Percentiles rank a stretch among this genome's conserved stretches.
phyloP scores from a whole-genome alignment of 257 asterid species.

The Verbascum thapsus region DNA sequence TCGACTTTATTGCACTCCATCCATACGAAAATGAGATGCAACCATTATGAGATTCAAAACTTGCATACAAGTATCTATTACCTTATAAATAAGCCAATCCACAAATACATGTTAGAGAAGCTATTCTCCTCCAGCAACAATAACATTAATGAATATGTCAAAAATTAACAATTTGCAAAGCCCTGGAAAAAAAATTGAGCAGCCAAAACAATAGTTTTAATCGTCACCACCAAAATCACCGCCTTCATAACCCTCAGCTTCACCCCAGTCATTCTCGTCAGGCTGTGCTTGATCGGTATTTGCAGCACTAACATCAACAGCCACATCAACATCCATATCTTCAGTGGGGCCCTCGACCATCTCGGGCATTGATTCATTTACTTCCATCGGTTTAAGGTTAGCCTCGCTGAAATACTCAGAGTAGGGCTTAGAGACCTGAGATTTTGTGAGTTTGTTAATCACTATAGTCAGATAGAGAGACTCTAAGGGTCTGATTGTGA shows the following conservation, averaged over 20 bases:
- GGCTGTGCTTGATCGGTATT: constrained; percentile 39
- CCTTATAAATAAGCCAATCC: too few relatives aligned
- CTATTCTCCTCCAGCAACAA: too few relatives aligned
- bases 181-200: too few relatives aligned
- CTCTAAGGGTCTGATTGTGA: too few relatives aligned
- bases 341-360: constrained; percentile 32
- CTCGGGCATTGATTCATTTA: constrained; percentile 34
- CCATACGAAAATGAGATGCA: too few relatives aligned
- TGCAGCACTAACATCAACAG: constrained; percentile 28
- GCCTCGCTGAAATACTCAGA: constrained; percentile 56
- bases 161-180: too few relatives aligned
- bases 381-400: constrained; percentile 51
- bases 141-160: too few relatives aligned
- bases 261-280: constrained; percentile 56
- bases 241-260: constrained; percentile 45
- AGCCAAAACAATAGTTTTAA: constrained; percentile 14
- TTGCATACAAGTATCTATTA: too few relatives aligned
- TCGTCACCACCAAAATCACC: constrained; percentile 63
- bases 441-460: constrained; percentile 14
- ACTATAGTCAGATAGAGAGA: background rate
- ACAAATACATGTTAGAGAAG: too few relatives aligned
- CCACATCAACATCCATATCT: constrained; percentile 41
- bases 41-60: too few relatives aligned
- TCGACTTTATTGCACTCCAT: too few relatives aligned
- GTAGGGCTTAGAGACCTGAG: constrained; percentile 89